Conservation (phyloP, 1,139 yeast genomes). For the Spathaspora sp. region DNA sequence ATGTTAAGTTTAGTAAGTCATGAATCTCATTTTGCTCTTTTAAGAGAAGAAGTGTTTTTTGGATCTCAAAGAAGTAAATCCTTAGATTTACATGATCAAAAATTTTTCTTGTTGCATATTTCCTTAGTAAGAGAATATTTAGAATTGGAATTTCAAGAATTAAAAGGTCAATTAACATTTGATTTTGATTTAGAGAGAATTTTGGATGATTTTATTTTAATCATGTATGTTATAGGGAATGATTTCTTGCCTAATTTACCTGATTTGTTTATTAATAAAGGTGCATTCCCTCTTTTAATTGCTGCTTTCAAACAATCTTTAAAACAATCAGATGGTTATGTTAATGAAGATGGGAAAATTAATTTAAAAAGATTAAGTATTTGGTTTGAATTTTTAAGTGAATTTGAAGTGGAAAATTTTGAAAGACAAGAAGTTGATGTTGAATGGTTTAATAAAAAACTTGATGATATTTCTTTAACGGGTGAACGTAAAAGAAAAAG, state of each 20-base stretch:
- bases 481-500: slow-evolving; percentile 69
- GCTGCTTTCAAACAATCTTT: slow-evolving; percentile 85
- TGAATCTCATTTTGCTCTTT: slow-evolving; percentile 91
- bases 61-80: slow-evolving; percentile 53
- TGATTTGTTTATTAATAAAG: slow-evolving; percentile 87
- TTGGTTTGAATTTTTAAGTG: slow-evolving; percentile 70
- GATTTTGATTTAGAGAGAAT: slow-evolving; percentile 85
- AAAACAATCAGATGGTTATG: slow-evolving; percentile 74
- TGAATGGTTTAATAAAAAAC: slow-evolving; percentile 86
- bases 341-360: slow-evolving; percentile 80
- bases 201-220: slow-evolving; percentile 88
- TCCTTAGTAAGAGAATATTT: slow-evolving; percentile 88
- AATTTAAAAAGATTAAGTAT: slow-evolving; percentile 67
- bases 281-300: slow-evolving; percentile 89
- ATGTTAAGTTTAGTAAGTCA: slow-evolving; percentile 96
- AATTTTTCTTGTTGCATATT: slow-evolving; percentile 78
- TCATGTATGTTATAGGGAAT: slow-evolving; percentile 94
- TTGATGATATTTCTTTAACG: slow-evolving; percentile 73
- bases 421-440: slow-evolving; percentile 81
- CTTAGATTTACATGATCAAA: slow-evolving; percentile 72
- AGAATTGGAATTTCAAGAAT: slow-evolving; percentile 77
- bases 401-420: slow-evolving; percentile 78
- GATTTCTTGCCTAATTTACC: slow-evolving; percentile 99
- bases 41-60: slow-evolving; percentile 94
- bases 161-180: slow-evolving; percentile 61